These are phyloP conservation scores for Penicillium pancosmium DNA, from an alignment of 495 filamentous ascomycete genomes.

Conservation along the genomic window DNA sequence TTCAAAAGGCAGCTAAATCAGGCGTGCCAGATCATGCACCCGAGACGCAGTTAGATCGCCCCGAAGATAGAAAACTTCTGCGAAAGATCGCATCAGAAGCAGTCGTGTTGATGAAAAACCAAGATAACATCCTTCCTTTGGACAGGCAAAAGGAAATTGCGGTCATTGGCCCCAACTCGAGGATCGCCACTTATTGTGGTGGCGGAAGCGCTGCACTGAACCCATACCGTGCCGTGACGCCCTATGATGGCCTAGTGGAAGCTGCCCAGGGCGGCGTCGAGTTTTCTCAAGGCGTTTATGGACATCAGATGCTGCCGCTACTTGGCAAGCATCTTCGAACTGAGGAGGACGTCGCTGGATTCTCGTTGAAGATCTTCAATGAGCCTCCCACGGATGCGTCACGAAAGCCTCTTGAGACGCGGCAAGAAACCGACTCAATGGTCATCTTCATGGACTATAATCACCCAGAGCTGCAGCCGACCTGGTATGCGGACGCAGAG, in stretches of 20 bases:
- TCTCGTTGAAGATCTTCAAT: slow-evolving; percentile 58
- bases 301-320: slow-evolving; percentile 58
- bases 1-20: slow-evolving; percentile 58
- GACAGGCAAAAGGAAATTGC: slow-evolving; percentile 60
- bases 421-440: slow-evolving; percentile 48
- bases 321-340: slow-evolving; percentile 44
- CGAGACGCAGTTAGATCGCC: slow-evolving; percentile 60
- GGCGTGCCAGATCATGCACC: slow-evolving; percentile 56
- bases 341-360: slow-evolving; percentile 47
- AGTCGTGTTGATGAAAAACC: slow-evolving; percentile 76
- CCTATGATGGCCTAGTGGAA: slow-evolving; percentile 59
- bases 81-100: slow-evolving; percentile 64
- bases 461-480: slow-evolving; percentile 48
- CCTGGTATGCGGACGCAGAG: slow-evolving; percentile 61
- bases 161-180: slow-evolving; percentile 79
- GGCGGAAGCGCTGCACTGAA: slow-evolving; percentile 75
- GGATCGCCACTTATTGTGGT: slow-evolving; percentile 70
- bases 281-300: slow-evolving; percentile 54
- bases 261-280: slow-evolving; percentile 41
- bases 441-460: slow-evolving; percentile 63
- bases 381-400: slow-evolving; percentile 41
- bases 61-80: slow-evolving; percentile 62
- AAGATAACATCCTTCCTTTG: slow-evolving; percentile 61
- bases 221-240: slow-evolving; percentile 70
- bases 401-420: neutral